Conservation (phyloP, 192 early-diverging fungal species). For the Podila horticola region DNA sequence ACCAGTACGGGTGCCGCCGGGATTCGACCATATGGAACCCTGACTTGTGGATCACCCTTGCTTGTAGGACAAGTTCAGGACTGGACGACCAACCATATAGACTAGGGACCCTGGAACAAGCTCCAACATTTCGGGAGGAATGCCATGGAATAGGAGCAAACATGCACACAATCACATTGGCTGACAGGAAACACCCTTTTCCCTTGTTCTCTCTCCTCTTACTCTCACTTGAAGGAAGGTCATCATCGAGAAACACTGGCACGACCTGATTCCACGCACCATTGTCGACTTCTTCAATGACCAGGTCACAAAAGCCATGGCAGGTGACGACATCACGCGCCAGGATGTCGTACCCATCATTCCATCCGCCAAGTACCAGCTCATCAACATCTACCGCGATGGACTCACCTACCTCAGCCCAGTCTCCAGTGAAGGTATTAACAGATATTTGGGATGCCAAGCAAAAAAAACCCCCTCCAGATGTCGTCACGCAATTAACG, state of each 20-base stretch:
- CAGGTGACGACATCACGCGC: slow-evolving; percentile 54
- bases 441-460: too few relatives aligned
- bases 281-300: slow-evolving; percentile 72
- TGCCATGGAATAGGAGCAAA: too few relatives aligned
- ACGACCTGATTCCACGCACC: slow-evolving; percentile 68
- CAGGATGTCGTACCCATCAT: slow-evolving; percentile 75
- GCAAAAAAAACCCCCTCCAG: too few relatives aligned
- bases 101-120: too few relatives aligned
- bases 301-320: slow-evolving; percentile 66
- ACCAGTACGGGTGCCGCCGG: too few relatives aligned
- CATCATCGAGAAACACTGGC: slow-evolving; percentile 92
- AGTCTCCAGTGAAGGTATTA: slow-evolving; percentile 77
- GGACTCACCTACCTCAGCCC: slow-evolving; percentile 83
- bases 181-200: background rate
- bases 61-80: too few relatives aligned
- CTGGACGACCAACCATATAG: too few relatives aligned
- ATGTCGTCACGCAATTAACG: too few relatives aligned
- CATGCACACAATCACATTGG: background rate
- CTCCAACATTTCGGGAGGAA: too few relatives aligned
- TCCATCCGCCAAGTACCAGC: slow-evolving; percentile 68
- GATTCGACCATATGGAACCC: too few relatives aligned
- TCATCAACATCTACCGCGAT: slow-evolving; percentile 74
- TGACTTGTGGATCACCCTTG: too few relatives aligned
- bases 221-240: slow-evolving; percentile 66
- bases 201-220: background rate